Conservation (phyloP, 129 eudicot species). For the Pulicaria dysenterica region DNA sequence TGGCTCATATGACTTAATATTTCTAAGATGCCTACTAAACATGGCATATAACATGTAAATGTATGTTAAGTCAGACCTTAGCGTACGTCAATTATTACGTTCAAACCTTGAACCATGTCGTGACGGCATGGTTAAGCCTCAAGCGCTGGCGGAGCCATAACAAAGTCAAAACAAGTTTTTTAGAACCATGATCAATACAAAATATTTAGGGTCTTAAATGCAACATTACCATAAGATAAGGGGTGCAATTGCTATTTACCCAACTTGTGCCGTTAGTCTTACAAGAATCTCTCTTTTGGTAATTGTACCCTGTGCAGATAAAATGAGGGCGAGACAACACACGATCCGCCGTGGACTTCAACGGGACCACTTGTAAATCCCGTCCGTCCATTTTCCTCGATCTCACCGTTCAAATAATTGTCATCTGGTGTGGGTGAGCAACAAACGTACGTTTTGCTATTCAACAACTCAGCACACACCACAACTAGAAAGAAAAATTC, state of each 20-base stretch:
- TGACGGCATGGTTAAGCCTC: too few species aligned
- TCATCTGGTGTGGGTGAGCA: slow-evolving; percentile 31
- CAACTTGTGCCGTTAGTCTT: neutral
- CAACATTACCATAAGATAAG: slow-evolving; percentile 5
- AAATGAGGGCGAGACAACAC: slow-evolving; percentile 14
- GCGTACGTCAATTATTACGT: too few species aligned
- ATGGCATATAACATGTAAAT: too few species aligned
- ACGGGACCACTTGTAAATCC: slow-evolving; percentile 25
- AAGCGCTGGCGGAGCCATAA: too few species aligned
- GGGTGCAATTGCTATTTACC: neutral
- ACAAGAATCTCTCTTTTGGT: slow-evolving; percentile 15
- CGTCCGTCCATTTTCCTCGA: slow-evolving; percentile 28
- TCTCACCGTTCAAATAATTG: slow-evolving; percentile 17
- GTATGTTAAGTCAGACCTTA: too few species aligned
- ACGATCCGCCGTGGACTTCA: slow-evolving; percentile 33
- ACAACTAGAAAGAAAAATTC: slow-evolving; percentile 13
- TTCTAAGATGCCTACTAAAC: too few species aligned
- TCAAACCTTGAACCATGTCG: too few species aligned
- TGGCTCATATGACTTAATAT: too few species aligned
- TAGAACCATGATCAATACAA: neutral
- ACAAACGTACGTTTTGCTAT: slow-evolving; percentile 34
- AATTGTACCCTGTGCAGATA: neutral
- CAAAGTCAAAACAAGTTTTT: too few species aligned
- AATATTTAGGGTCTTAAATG: neutral
- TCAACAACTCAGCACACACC: slow-evolving; percentile 35